A percentile compares a stretch with the other conserved stretches of the same genome.
Evolutionary conservation across 2,329 filamentous ascomycete genomes (phyloP).

Genomic region (Apiospora hydei): DNA sequence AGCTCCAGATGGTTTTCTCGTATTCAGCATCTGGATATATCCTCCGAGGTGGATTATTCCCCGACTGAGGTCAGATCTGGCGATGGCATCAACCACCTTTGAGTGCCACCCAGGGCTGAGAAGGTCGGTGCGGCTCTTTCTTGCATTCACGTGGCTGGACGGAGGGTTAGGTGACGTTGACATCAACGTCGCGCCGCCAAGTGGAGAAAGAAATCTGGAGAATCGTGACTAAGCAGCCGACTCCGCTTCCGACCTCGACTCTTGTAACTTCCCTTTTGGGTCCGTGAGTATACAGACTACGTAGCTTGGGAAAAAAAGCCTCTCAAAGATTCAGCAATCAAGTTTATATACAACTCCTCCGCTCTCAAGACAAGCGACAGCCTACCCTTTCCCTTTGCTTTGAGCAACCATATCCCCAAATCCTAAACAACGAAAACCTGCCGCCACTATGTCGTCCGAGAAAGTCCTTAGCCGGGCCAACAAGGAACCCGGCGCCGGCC

Average conservation of each 20-base stretch:
- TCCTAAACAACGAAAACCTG: not conserved
- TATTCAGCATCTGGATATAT: not conserved
- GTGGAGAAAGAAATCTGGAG: slow-evolving; percentile 11
- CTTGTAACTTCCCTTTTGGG: slow-evolving; percentile 20
- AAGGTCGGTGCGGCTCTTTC: not conserved
- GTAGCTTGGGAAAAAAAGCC: not conserved
- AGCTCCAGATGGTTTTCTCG: not conserved
- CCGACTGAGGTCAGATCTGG: not conserved
- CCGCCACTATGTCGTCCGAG: not conserved
- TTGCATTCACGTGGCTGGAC: not conserved
- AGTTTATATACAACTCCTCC: not conserved
- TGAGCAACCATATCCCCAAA: not conserved
- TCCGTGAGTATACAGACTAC: not conserved
- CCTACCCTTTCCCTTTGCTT: not conserved
- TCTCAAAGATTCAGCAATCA: not conserved
- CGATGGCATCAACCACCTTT: not conserved
- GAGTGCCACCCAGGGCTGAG: not conserved
- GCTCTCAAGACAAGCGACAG: not conserved
- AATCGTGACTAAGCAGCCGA: slow-evolving; percentile 15
- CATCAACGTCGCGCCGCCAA: slow-evolving; percentile 5
- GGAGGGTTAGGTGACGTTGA: slow-evolving; percentile 7
- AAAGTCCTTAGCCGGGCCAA: slow-evolving; percentile 34
- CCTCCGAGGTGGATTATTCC: not conserved
- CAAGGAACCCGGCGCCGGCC: slow-evolving; percentile 31
- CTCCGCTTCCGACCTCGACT: slow-evolving; percentile 15